Percentiles rank a stretch among this genome's conserved stretches.
These are phyloP conservation scores for Neofusicoccum sp. DNA, from an alignment of 2,329 filamentous ascomycete species.

Conservation along the genomic window DNA sequence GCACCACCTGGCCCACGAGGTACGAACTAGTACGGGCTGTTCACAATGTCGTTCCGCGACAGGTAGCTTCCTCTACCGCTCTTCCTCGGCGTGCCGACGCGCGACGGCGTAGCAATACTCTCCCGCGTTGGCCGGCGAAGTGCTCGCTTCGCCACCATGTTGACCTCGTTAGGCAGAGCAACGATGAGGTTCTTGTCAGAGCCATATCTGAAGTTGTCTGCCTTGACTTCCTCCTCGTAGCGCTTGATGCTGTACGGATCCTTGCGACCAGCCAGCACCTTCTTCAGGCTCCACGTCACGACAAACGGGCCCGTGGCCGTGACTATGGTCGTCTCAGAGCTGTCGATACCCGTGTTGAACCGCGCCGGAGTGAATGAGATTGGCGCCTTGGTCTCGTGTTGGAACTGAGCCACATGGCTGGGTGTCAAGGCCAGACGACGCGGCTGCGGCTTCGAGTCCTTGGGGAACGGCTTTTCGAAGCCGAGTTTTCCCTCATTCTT, in stretches of 20 bases:
- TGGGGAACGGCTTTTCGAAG: slow-evolving; percentile 89
- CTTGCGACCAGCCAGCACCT: slow-evolving; percentile 75
- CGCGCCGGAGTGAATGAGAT: slow-evolving; percentile 86
- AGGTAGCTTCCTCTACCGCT: slow-evolving; percentile 64
- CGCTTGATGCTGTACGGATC: slow-evolving; percentile 96
- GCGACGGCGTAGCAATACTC: slow-evolving; percentile 70
- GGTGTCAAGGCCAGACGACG: slow-evolving; percentile 85
- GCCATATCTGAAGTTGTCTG: slow-evolving; percentile 97
- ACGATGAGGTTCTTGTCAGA: slow-evolving; percentile 98
- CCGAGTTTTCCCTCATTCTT: slow-evolving; percentile 98
- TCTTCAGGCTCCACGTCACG: slow-evolving; percentile 92
- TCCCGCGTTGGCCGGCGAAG: slow-evolving; percentile 87
- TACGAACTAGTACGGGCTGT: slow-evolving; percentile 57
- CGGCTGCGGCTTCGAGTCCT: slow-evolving; percentile 90
- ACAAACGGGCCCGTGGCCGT: slow-evolving; percentile 96
- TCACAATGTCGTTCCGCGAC: slow-evolving; percentile 78
- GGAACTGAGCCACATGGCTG: slow-evolving; percentile 93
- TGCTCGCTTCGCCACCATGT: slow-evolving; percentile 87
- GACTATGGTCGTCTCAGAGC: slow-evolving; percentile 88
- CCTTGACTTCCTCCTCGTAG: slow-evolving; percentile 92
- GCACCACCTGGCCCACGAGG: background rate
- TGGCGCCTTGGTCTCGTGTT: slow-evolving; percentile 86
- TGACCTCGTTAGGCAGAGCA: slow-evolving; percentile 92
- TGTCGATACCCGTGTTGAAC: slow-evolving; percentile 85
- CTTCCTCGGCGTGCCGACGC: slow-evolving; percentile 37